Base-by-base conservation (phyloP, 2,329 filamentous ascomycete species). In the Hypoxylon sp. region DNA sequence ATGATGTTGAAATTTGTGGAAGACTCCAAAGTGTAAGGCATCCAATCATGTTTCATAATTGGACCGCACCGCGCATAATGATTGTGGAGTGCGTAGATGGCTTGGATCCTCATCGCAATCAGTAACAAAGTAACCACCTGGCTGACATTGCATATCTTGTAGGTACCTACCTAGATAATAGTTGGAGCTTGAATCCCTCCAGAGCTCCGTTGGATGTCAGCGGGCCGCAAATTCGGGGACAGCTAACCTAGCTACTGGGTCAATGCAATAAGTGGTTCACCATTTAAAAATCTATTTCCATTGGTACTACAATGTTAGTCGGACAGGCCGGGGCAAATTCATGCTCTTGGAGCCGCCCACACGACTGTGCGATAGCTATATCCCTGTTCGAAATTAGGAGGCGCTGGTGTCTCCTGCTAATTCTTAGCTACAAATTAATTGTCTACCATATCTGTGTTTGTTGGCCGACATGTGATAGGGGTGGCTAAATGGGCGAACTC, bases 391-490 rank as follows among this genome's bases (percentile, higher is more conserved):
- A 55, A 28, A 26, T 39, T 46, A 32, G 22, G 44, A 17, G 26
- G 26, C 22, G 30, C 17, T 28, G 43, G n/a, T 47, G 39, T 58
- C 54, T 50, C 49, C 7, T 41, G 59, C 37, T 63, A 43, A 52
- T 56, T 24, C 39, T 52, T 51, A 55, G 48, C 39, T 34, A 46
- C 17, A 56, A 39, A 59, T 55, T 46, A 53, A 32, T 41, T 49
- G 34, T 28, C 49, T 52, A 30, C 44, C 6, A 20, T 11, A 11
- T 19, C 1, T 41, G 37, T 20, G 37, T 24, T 34, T 37, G 24
- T 51, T 59, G 28, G 58, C 20, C 49, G 39, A 59, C 58, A 64
- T 64, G 61, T 67, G 58, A 67, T 59, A 17, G 43, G 64, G 22
- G 37, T 26, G 46, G 24, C 44, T 28, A 48, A 48, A 48, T 48